Conservation (phyloP, 176 grass and related monocot species). For the Phyllostachys edulis region DNA sequence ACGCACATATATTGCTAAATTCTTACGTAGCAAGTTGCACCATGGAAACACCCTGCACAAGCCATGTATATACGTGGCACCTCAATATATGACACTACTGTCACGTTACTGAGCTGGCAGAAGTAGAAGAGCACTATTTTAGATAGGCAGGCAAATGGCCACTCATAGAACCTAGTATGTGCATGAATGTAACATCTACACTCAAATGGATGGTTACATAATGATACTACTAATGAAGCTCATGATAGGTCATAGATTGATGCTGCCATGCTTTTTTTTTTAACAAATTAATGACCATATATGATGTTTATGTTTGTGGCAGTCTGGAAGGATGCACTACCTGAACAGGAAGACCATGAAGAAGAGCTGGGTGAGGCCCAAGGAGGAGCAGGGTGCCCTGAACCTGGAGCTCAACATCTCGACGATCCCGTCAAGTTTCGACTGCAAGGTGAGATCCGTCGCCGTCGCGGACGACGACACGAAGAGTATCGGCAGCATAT, state of each 20-base stretch:
- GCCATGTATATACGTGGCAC: not conserved
- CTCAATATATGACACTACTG: no score
- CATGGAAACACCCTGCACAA: not conserved
- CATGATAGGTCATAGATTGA: not conserved
- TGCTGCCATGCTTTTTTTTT: slow-evolving; percentile 18
- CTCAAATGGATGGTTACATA: no score
- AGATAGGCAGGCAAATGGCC: no score
- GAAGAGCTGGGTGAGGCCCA: slow-evolving; percentile 77
- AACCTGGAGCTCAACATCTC: slow-evolving; percentile 89
- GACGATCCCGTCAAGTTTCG: not conserved
- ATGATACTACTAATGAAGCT: no score
- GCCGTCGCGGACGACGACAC: not conserved
- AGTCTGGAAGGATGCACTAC: slow-evolving; percentile 98
- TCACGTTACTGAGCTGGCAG: not conserved
- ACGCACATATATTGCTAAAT: not conserved
- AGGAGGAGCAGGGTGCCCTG: slow-evolving; percentile 51
- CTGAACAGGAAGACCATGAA: slow-evolving; percentile 89
- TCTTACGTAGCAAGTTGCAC: not conserved
- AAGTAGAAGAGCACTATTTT: not conserved
- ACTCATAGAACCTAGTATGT: no score
- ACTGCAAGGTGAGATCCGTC: not conserved
- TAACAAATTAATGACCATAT: no score
- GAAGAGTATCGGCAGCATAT: no score
- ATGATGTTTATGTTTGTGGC: slow-evolving; percentile 16
- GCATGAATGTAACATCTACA: no score